Evolutionary conservation across 2,329 filamentous ascomycete species (phyloP), one percentile per base, ranked within the genome.

Genomic region (Alternaria postmessia): DNA sequence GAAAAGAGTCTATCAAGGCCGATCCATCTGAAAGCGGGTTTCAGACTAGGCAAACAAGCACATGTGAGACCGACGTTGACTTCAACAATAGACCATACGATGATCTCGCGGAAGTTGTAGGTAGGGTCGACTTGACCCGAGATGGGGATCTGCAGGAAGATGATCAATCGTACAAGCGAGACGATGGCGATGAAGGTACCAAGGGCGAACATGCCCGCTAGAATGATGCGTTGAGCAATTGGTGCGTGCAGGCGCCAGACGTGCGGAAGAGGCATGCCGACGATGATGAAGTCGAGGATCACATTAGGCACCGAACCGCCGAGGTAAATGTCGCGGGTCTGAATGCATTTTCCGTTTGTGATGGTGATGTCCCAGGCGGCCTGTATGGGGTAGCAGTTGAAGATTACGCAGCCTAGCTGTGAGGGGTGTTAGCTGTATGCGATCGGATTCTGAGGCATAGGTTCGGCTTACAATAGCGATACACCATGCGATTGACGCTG

Each of bases 41-140:
- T 66, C 28, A 72, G 48, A 32, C 60, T 63, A 5, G 68, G 68
- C 5, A 72, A 54, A 38, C 70, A 71, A 14, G 66, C 70, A 61
- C 68, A 70, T 1, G 53, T 60, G 20, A 72, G 58, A n/a, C 69
- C 69, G 8, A 71, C 57, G 51, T 71, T 71, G 54, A 70, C 55
- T 43, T 71, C 69, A n/a, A 72, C 66, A 24, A 70, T 57, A 7
- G 54, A 61, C 70, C 70, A 73, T 4, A 70, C 53, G 43, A 69
- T 66, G 57, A 73, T 66, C 24, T 73, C 70, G 48, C 66, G 63
- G 64, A 68, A 73, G 54, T 68, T 71, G 64, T 67, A 73, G 9
- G 70, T 72, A 0, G 65, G 54, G 47, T 73, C 66, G 24, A 60
- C 64, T 5, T 58, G 51, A 8, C 64, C 59, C 3, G 59, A 61